Conservation (phyloP, 257 asterid species). For the Solanum sejunctum region DNA sequence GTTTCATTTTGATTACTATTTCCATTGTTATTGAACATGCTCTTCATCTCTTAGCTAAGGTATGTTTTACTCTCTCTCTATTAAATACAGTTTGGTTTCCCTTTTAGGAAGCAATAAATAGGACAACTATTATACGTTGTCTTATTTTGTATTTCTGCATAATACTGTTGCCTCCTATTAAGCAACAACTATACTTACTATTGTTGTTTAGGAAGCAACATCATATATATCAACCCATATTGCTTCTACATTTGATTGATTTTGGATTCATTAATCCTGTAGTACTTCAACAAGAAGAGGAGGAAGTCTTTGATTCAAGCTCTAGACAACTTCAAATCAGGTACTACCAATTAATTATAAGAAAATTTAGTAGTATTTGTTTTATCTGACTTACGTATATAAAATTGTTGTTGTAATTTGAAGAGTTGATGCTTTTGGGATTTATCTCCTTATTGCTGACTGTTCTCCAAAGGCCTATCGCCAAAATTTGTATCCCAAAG, state of each 20-base stretch:
- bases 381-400: neutral
- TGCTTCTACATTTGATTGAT: neutral
- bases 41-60: conserved; percentile 61
- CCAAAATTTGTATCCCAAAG: conserved; percentile 41
- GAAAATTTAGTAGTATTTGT: neutral
- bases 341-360: conserved; percentile 3
- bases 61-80: neutral
- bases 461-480: conserved; percentile 36
- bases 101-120: neutral
- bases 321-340: conserved; percentile 49
- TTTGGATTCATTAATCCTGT: neutral
- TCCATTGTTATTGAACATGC: conserved; percentile 54
- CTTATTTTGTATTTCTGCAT: neutral
- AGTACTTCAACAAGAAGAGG: conserved; percentile 50
- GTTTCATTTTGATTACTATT: conserved; percentile 30
- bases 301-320: conserved; percentile 43
- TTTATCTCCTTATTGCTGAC: conserved; percentile 56
- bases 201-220: neutral
- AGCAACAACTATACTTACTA: neutral
- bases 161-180: neutral
- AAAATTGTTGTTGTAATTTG: neutral
- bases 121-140: neutral
- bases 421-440: conserved; percentile 73
- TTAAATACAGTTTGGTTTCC: neutral
- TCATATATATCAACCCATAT: neutral